Base-by-base conservation (phyloP, 2,329 filamentous ascomycete genomes). In the Botrytis paeoniae region DNA sequence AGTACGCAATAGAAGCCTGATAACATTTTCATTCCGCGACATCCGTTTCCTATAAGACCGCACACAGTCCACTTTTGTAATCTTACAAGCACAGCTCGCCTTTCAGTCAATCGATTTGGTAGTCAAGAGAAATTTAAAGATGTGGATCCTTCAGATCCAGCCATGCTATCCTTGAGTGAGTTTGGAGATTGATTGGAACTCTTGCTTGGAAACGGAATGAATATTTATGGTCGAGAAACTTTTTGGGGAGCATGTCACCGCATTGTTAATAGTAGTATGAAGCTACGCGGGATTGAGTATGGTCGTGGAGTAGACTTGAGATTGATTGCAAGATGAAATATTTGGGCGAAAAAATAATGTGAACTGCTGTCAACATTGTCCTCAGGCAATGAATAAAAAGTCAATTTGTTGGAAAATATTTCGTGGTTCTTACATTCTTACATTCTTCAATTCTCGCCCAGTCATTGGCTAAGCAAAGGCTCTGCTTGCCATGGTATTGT, bases 401-500 rank as follows among this genome's bases (percentile, higher is more conserved):
- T 25, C 45, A 66, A 66, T 29, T 39, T 48, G 22, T 48, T 37
- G 25, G 64, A 3, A 54, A 20, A n/a, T 8, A 4, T 39, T 22
- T 66, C 14, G 18, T 66, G 25, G 22, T 66, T n/a, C n/a, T n/a
- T n/a, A 54, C 64, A 54, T 3, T 66, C 22, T 66, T 66, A 54
- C 45, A 66, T 54, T 66, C 25, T 66, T 54, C 18, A 39, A 29
- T 32, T 57, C 5, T 18, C 20, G 18, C 37, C 25, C n/a, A 69
- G 12, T 32, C n/a, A 62, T 69, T 32, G 35, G n/a, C n/a, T 20
- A 69, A 57, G 39, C 25, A 41, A 57, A 43, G 8, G 25, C 37
- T 43, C 25, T 64, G 39, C 61, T 64, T 59, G 48, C 12, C 32
- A 39, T 32, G 65, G 35, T 69, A 57, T 69, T 69, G n/a, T 57